Evolutionary conservation across 2,329 filamentous ascomycete genomes (phyloP).

Genomic region (Colletotrichum sp.): DNA sequence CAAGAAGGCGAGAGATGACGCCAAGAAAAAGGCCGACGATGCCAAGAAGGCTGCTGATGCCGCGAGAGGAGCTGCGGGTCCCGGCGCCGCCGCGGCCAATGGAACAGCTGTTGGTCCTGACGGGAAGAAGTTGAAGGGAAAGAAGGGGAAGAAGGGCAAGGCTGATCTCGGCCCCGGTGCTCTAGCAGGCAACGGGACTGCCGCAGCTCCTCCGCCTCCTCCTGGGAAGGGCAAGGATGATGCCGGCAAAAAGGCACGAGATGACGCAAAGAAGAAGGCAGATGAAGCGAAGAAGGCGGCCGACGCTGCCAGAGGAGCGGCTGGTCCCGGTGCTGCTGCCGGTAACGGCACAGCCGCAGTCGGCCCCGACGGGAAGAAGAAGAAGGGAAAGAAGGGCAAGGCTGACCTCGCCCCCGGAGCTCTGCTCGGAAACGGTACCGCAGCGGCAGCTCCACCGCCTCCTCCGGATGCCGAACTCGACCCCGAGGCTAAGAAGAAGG

Average conservation of each 20-base stretch:
- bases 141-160: background rate
- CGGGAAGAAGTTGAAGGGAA: background rate
- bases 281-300: background rate
- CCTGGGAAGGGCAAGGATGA: background rate
- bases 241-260: background rate
- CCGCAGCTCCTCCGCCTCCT: background rate
- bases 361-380: background rate
- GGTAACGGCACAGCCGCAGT: background rate
- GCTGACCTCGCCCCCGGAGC: background rate
- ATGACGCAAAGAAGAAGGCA: background rate
- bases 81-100: background rate
- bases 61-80: background rate
- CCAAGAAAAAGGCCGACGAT: background rate
- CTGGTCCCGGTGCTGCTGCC: background rate
- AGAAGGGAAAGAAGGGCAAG: background rate
- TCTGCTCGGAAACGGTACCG: background rate
- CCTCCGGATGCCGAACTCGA: background rate
- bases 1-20: constrained; percentile 1
- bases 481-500: background rate
- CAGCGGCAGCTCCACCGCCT: background rate
- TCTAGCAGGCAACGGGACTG: background rate
- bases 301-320: background rate
- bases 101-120: background rate
- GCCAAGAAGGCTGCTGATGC: constrained; percentile 3
- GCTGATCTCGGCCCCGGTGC: background rate